A percentile compares a stretch with the other conserved stretches of the same genome.
Conservation (phyloP, 2,329 filamentous ascomycete genomes). For the Cladosporium cucumerinum region DNA sequence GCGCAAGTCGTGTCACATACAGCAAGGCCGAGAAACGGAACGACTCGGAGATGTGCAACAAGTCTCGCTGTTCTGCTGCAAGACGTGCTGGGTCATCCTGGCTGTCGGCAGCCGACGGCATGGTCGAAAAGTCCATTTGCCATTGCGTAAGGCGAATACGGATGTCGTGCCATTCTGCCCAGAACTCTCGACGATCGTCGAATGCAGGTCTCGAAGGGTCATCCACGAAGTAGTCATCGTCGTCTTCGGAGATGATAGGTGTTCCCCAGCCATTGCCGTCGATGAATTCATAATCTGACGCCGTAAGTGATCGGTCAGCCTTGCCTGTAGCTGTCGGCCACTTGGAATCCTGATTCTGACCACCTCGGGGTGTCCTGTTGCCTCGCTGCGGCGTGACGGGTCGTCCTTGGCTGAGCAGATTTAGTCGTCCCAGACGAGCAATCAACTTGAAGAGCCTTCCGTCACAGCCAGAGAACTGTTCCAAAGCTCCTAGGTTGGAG, state of each 20-base stretch:
- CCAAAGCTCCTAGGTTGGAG: conserved; percentile 67
- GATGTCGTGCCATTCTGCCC: conserved; percentile 81
- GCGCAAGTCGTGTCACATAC: conserved; percentile 83
- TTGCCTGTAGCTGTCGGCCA: conserved; percentile 52
- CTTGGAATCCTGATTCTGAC: neutral
- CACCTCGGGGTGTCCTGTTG: conserved; percentile 6
- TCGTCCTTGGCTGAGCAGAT: conserved; percentile 71
- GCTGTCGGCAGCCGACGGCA: conserved; percentile 33
- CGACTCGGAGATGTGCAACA: conserved; percentile 80
- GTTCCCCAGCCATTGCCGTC: conserved; percentile 47
- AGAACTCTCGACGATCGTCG: conserved; percentile 62
- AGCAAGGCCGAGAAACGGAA: conserved; percentile 87
- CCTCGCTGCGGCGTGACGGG: conserved; percentile 30
- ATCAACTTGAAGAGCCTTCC: conserved; percentile 82
- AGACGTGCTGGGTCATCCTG: conserved; percentile 26
- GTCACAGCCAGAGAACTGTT: conserved; percentile 87
- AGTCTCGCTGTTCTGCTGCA: conserved; percentile 58
- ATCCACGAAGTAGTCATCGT: conserved; percentile 30
- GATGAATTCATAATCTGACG: conserved; percentile 54
- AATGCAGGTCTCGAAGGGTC: conserved; percentile 15
- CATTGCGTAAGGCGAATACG: conserved; percentile 74
- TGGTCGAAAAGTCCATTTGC: conserved; percentile 59
- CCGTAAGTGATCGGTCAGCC: conserved; percentile 33
- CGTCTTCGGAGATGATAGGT: conserved; percentile 35
- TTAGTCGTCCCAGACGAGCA: conserved; percentile 76